Evolutionary conservation across 345 rosid species (phyloP).

Genomic region (Salix brachista): DNA sequence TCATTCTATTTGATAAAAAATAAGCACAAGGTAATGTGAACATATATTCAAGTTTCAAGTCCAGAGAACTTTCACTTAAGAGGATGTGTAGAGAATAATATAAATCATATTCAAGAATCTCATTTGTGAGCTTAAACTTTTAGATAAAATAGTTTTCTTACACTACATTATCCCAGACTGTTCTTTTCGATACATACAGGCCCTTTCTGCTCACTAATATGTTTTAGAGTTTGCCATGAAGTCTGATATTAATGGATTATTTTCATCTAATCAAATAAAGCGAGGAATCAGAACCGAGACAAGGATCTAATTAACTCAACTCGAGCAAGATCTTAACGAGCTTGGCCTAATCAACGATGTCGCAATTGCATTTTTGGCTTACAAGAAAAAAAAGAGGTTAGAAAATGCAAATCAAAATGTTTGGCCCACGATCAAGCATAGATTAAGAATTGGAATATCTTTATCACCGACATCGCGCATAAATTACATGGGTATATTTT

Average conservation of each 20-base stretch:
- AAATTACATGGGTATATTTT: not conserved
- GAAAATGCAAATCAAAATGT: not conserved
- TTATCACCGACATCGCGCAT: not conserved
- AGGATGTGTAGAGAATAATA: no score
- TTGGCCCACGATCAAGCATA: not conserved
- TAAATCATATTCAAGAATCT: no score
- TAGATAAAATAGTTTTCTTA: no score
- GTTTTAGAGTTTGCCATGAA: not conserved
- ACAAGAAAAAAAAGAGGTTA: not conserved
- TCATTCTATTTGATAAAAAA: no score
- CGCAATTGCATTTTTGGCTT: not conserved
- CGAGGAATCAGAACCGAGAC: not conserved
- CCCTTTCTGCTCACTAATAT: not conserved
- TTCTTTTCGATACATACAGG: no score
- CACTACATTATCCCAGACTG: no score
- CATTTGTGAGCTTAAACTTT: no score
- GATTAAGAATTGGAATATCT: not conserved
- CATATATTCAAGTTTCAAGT: no score
- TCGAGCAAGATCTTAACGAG: not conserved
- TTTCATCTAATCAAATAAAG: not conserved
- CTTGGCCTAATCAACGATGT: not conserved
- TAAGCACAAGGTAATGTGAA: no score
- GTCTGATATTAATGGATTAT: not conserved
- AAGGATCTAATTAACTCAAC: not conserved
- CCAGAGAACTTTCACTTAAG: no score